Base-by-base conservation (phyloP, 2,329 filamentous ascomycete genomes). In the Coniochaeta sp. region DNA sequence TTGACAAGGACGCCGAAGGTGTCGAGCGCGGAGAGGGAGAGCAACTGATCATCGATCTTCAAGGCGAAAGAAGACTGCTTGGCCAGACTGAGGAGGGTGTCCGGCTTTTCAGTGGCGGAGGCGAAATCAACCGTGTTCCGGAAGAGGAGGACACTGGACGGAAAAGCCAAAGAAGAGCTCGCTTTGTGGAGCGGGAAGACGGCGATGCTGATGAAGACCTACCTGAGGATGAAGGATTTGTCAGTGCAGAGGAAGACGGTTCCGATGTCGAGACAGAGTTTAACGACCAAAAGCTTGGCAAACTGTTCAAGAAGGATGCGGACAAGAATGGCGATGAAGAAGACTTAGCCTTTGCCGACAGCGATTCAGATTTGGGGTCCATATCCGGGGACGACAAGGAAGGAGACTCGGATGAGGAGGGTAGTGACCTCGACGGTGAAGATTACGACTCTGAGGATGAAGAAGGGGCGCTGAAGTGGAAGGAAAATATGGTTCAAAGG, bases 291-390 rank as follows among this genome's bases (percentile, higher is more conserved):
- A 86, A 82, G 64, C 72, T 87, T 8, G 85, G 85, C 64, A 86
- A 80, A 63, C 77, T 87, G 69, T 88, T 88, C 71, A 78, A 78
- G 58, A 80, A 80, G 60, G 74, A 78, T 7, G 69, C 72, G 17
- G 81, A 84, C 36, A 77, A 79, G 58, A 77, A 82, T 40, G 62
- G 71, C 24, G 79, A 78, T 12, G 84, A 86, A 26, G 90, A 86
- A 32, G 91, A 96, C 59, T 68, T 98, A 60, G 91, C 87, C 1
- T 99, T 97, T 77, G 95, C 95, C 16, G 95, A 99, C 69, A 96
- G 91, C 69, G 96, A 99, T 73, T 99, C 95, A 0, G 96, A 99
- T 71, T 81, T 99, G 4, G 95, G 95, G 7, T 96, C 93, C 3
- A 75, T 97, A 64, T 96, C 91, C 9, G 78, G 75, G 1, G 76